Evolutionary conservation across 2,329 filamentous ascomycete genomes (phyloP), one percentile per base, ranked within the genome.

Genomic region (Ophiocordyceps unilateralis): DNA sequence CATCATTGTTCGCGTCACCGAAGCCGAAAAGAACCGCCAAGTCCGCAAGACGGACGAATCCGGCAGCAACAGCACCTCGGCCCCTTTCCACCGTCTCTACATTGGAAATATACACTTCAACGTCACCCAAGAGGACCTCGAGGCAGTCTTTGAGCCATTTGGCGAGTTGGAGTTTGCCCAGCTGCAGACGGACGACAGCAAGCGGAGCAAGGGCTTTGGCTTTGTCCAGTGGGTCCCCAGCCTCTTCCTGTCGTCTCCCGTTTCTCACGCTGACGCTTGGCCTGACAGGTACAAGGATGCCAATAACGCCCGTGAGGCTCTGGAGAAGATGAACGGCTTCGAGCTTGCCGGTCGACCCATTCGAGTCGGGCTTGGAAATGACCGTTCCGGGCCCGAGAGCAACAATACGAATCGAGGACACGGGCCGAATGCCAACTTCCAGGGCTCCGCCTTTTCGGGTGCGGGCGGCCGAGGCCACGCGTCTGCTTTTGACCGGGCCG

Each of bases 81-180:
- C 93, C 46, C 91, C 91, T 21, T 96, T 96, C 69, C 91, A 98
- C 66, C 84, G 93, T 53, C 81, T 98, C 46, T 98, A 96, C 63
- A 89, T 98, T 53, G 91, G 91, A 64, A 98, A 98, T 61, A 96
- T 98, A 53, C 91, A 98, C 69, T 98, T 98, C 74, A 95, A 87
- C 61, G 93, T 98, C 60, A 95, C 87, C 58, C 91, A 98, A 66
- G 79, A 81, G 61, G 93, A 98, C 65, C 70, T 98, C 51, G 82
- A 89, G 70, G 87, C 89, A 59, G 87, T 98, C 47, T 98, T 98
- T 62, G 86, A 93, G 66, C 89, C 91, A 1, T 98, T 95, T 63
- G 91, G 91, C 54, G 88, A 94, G 66, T 80, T 98, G 45, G 91
- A 96, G 60, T 95, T 95, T 62, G 88, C 95, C 46, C 88, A 95